These are phyloP conservation scores for Pseudocercospora eumusae DNA, from an alignment of 2,329 filamentous ascomycete genomes.

Conservation along the genomic window DNA sequence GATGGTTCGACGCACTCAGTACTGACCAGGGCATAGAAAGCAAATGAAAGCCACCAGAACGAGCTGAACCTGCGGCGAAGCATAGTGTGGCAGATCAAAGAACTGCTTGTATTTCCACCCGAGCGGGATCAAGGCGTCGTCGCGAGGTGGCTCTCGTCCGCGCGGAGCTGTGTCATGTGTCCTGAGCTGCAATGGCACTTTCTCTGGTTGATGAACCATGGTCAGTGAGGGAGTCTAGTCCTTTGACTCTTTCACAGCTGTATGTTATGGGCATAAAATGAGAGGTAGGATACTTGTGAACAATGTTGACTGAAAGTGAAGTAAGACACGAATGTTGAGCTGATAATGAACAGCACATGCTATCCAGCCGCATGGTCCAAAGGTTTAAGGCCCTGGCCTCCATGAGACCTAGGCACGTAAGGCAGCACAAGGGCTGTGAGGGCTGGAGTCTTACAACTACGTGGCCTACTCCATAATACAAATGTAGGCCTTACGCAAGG, in stretches of 20 bases:
- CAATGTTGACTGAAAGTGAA: not conserved
- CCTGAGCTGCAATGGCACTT: conserved; percentile 2
- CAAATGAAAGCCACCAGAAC: conserved; percentile 52
- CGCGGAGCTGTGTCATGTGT: not conserved
- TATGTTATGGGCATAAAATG: not conserved
- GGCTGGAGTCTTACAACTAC: not conserved
- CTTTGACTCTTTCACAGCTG: not conserved
- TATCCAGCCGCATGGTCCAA: conserved; percentile 4
- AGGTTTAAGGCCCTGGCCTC: not conserved
- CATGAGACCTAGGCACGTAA: conserved; percentile 5
- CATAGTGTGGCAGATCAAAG: conserved; percentile 49
- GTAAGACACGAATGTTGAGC: conserved; percentile 4
- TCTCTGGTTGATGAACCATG: conserved; percentile 7
- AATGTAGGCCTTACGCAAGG: not conserved
- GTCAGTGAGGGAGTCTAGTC: not conserved
- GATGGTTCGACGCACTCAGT: no score
- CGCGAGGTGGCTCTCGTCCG: not conserved
- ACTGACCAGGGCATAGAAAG: conserved; percentile 52
- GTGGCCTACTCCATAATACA: conserved; percentile 12
- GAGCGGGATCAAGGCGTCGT: not conserved
- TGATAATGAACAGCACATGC: conserved; percentile 5
- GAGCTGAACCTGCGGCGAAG: conserved; percentile 51
- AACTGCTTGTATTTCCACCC: conserved; percentile 52
- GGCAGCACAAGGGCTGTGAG: conserved; percentile 5
- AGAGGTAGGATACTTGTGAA: not conserved